phyloP scores from a whole-genome alignment of 495 filamentous ascomycete species.

The Echria macrotheca region DNA sequence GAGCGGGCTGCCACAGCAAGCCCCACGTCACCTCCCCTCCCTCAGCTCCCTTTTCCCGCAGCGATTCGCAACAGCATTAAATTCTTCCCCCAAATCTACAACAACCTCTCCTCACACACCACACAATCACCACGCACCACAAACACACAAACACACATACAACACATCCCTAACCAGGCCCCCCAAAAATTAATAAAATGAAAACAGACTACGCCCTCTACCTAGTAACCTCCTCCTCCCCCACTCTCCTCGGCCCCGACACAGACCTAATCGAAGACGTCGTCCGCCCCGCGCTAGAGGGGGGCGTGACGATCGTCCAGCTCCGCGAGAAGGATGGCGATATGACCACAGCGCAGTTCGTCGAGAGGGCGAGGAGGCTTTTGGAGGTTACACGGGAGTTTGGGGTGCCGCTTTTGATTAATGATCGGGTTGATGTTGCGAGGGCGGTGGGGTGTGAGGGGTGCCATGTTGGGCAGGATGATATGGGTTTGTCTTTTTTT shows the following conservation, averaged over 20 bases:
- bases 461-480: conserved; percentile 92
- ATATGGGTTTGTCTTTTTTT: conserved; percentile 80
- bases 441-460: conserved; percentile 82
- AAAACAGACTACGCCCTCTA: conserved; percentile 60
- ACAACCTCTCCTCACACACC: too few species aligned
- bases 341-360: conserved; percentile 66
- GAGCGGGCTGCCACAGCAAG: too few species aligned
- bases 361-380: conserved; percentile 64
- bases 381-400: conserved; percentile 63
- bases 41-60: too few species aligned
- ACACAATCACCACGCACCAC: too few species aligned
- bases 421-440: conserved; percentile 92
- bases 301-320: conserved; percentile 84
- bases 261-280: conserved; percentile 65
- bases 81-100: too few species aligned
- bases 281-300: conserved; percentile 69
- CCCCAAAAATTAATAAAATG: conserved; percentile 29
- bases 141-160: too few species aligned
- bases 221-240: conserved; percentile 87
- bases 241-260: conserved; percentile 66
- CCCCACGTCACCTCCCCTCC: too few species aligned
- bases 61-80: too few species aligned
- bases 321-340: conserved; percentile 84
- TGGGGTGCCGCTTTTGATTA: conserved; percentile 80
- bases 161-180: too few species aligned